Percentiles rank a stretch among this genome's conserved stretches.
These are phyloP conservation scores for Penstemon barbatus DNA, from an alignment of 257 asterid genomes.

Conservation along the genomic window DNA sequence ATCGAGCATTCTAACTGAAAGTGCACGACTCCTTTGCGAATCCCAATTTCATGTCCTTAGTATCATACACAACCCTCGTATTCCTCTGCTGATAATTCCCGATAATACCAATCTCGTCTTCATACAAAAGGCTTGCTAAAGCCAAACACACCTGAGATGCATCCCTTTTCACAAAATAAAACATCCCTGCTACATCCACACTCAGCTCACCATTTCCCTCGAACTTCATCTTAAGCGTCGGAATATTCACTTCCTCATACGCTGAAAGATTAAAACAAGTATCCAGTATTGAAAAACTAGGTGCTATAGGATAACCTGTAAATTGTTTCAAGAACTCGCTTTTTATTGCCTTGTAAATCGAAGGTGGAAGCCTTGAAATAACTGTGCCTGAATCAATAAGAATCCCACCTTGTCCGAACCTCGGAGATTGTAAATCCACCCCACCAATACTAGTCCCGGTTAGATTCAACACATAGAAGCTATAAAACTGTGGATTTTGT, in stretches of 20 bases:
- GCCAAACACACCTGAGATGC: constrained; percentile 93
- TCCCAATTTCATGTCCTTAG: constrained; percentile 59
- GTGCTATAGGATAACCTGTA: constrained; percentile 62
- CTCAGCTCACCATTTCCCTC: constrained; percentile 65
- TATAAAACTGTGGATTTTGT: constrained; percentile 50
- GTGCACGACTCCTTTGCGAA: constrained; percentile 83
- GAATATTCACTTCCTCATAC: constrained; percentile 67
- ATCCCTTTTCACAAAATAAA: constrained; percentile 65
- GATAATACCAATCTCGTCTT: constrained; percentile 71
- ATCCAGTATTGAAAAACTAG: constrained; percentile 73
- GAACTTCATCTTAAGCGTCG: constrained; percentile 58
- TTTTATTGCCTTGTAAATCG: constrained; percentile 56
- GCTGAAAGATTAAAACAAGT: constrained; percentile 75
- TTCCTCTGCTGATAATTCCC: constrained; percentile 94
- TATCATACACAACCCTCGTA: constrained; percentile 72
- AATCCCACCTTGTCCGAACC: constrained; percentile 47
- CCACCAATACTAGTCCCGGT: constrained; percentile 72
- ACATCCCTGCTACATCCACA: constrained; percentile 70
- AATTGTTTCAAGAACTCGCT: constrained; percentile 82
- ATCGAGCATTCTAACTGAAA: constrained; percentile 35
- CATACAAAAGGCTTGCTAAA: constrained; percentile 72
- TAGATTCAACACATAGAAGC: constrained; percentile 67
- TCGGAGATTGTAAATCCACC: constrained; percentile 39
- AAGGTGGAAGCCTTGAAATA: constrained; percentile 74
- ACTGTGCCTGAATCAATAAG: constrained; percentile 88